Evolutionary conservation across 140 eudicot species (phyloP), one percentile per base, ranked within the genome.

Genomic region (Cichorium intybus): DNA sequence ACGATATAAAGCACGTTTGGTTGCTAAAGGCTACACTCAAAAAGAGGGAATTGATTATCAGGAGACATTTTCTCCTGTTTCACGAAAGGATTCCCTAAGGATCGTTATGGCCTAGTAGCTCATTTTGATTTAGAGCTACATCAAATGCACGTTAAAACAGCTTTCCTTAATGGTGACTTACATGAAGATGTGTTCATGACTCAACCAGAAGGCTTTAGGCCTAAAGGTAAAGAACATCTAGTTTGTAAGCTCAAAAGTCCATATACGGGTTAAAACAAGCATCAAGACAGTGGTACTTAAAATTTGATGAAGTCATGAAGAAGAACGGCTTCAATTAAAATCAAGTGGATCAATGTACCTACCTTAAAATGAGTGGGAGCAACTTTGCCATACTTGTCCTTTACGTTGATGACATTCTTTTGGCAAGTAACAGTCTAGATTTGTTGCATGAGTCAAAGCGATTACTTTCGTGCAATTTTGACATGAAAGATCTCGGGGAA

Each of bases 401-500:
- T n/a, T n/a, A n/a, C n/a, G n/a, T n/a, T n/a, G n/a, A n/a, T n/a
- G n/a, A n/a, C n/a, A n/a, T n/a, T n/a, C n/a, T n/a, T n/a, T n/a
- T n/a, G n/a, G 22, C 21, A 2, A 20, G n/a, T 28, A 51, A 20
- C n/a, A 51, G 4, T 54, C 21, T 24, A 7, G 18, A 45, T 39
- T 61, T 61, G 33, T 61, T 61, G 33, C 29, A 61, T 34, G 33
- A 39, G 51, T 35, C 54, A 41, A 61, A 61, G 12, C 12, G 33
- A 5, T 61, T 39, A n/a, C 35, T 61, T 9, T n/a, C n/a, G 2
- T 3, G 8, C 0, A 6, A 61, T 15, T 61, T 61, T 39, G 68
- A 61, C 29, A 41, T 61, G 54, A 61, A 61, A 41, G 67, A 61
- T 61, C 48, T 61, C 33, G 35, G 67, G 67, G n/a, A 61, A 15